A percentile compares a stretch with the other conserved stretches of the same genome.
phyloP scores from a whole-genome alignment of 495 filamentous ascomycete genomes.

The Peziza echinospora region DNA sequence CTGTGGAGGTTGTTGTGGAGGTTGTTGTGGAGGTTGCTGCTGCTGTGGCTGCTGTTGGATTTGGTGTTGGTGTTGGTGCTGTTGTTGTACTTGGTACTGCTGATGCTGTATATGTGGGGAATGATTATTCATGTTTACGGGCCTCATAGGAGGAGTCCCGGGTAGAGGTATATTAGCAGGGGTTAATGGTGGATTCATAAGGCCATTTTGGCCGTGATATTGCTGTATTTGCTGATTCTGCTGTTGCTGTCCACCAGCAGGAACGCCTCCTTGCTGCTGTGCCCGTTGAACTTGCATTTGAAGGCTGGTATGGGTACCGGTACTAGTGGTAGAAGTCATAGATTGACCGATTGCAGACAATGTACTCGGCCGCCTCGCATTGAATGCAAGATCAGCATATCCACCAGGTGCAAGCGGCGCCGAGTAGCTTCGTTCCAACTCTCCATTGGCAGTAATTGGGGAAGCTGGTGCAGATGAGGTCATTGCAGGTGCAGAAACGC shows the following conservation, averaged over 20 bases:
- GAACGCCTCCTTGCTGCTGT: too few species aligned
- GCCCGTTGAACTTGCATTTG: background rate
- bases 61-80: too few species aligned
- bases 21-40: too few species aligned
- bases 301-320: background rate
- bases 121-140: too few species aligned
- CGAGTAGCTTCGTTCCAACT: background rate
- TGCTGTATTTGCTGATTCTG: background rate
- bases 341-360: background rate
- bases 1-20: too few species aligned
- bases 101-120: too few species aligned
- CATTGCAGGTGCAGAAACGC: background rate
- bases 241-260: too few species aligned
- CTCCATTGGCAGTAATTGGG: background rate
- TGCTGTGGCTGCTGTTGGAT: background rate
- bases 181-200: background rate
- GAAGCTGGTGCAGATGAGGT: background rate
- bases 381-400: background rate
- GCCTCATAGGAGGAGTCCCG: background rate
- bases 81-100: too few species aligned
- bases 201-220: background rate
- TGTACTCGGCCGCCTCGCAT: background rate
- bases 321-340: too few species aligned
- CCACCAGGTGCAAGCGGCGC: background rate
- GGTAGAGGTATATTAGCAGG: background rate